Conservation (phyloP, 1,139 yeast species). For the Eremothecium gossypii region DNA sequence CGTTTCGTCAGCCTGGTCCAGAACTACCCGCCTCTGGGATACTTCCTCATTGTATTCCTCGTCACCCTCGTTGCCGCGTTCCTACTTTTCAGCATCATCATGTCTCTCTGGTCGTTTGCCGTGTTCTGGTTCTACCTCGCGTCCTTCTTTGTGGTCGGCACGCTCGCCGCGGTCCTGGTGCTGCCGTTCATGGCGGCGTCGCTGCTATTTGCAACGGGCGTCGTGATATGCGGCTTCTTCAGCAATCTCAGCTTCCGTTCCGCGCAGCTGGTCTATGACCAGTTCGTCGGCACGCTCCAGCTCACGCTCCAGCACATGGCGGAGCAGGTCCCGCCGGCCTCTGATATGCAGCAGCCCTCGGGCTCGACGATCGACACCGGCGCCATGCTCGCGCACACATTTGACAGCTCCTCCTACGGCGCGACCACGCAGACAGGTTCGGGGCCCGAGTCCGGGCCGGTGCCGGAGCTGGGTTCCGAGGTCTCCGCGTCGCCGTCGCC, state of each 20-base stretch:
- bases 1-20: not conserved
- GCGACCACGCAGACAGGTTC: no score
- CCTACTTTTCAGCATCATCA: constrained; percentile 3
- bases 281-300: constrained; percentile 9
- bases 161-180: constrained; percentile 14
- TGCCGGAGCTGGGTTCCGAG: no score
- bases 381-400: no score
- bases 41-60: constrained; percentile 1
- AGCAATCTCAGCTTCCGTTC: constrained; percentile 15
- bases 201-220: constrained; percentile 16
- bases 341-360: not conserved
- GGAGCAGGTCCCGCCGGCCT: constrained; percentile 11
- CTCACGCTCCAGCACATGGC: constrained; percentile 11
- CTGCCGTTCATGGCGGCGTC: constrained; percentile 16
- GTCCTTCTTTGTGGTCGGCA: constrained; percentile 12
- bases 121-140: constrained; percentile 14
- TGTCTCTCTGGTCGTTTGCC: constrained; percentile 12
- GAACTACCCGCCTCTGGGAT: constrained; percentile 1
- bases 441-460: no score
- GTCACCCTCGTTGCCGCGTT: not conserved
- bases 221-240: constrained; percentile 16
- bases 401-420: no score
- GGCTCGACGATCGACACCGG: no score
- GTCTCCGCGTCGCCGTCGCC: no score
- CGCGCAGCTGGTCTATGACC: constrained; percentile 14